A percentile compares a stretch with the other conserved stretches of the same genome.
Conservation (phyloP, 1,139 yeast genomes). For the Candida sp. region DNA sequence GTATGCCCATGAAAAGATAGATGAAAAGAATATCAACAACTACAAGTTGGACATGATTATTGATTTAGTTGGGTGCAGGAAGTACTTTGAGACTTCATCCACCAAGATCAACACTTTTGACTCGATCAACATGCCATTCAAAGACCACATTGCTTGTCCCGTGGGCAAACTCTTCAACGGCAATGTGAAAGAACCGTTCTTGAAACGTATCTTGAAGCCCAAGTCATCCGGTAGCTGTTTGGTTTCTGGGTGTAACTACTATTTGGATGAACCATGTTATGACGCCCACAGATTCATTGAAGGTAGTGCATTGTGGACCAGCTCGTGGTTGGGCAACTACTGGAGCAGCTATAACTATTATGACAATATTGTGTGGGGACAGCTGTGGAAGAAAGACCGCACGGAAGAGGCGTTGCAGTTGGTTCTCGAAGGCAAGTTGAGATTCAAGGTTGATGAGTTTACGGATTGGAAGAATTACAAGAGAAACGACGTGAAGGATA, state of each 20-base stretch:
- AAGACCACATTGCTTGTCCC: slow-evolving; percentile 21
- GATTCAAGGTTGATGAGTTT: slow-evolving; percentile 33
- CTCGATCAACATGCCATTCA: slow-evolving; percentile 35
- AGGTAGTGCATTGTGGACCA: slow-evolving; percentile 30
- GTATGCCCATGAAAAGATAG: slow-evolving; percentile 22
- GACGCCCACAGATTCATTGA: slow-evolving; percentile 32
- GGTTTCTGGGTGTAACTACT: slow-evolving; percentile 43
- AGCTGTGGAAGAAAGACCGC: slow-evolving; percentile 17
- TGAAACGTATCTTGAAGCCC: slow-evolving; percentile 43
- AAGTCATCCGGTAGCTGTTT: slow-evolving; percentile 34
- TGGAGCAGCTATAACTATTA: slow-evolving; percentile 40
- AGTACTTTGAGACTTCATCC: slow-evolving; percentile 34
- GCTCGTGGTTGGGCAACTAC: slow-evolving; percentile 40
- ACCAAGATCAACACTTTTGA: slow-evolving; percentile 35
- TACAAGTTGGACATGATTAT: slow-evolving; percentile 42
- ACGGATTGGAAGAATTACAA: slow-evolving; percentile 44
- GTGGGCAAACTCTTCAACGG: slow-evolving; percentile 29
- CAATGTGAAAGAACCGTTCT: slow-evolving; percentile 35
- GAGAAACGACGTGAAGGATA: slow-evolving; percentile 24
- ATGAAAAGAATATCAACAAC: slow-evolving; percentile 23
- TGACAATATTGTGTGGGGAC: slow-evolving; percentile 37
- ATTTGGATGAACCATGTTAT: slow-evolving; percentile 36
- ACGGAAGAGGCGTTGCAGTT: slow-evolving; percentile 25
- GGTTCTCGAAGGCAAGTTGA: slow-evolving; percentile 30
- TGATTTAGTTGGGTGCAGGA: slow-evolving; percentile 46